Base-by-base conservation (phyloP, 2,329 filamentous ascomycete genomes). In the Aquanectria penicillioides region DNA sequence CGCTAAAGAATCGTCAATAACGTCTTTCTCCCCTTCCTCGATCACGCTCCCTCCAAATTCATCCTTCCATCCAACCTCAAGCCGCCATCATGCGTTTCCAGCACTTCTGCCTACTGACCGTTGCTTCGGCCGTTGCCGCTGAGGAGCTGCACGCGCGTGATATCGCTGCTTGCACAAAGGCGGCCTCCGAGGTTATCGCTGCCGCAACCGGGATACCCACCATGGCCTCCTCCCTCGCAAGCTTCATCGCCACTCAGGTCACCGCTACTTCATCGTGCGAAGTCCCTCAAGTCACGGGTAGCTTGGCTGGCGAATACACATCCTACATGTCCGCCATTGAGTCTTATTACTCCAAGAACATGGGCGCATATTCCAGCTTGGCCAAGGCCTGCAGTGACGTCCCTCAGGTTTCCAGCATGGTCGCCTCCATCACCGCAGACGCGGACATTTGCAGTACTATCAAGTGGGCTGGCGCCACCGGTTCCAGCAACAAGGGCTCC, bases 381-480 rank as follows among this genome's bases (percentile, higher is more conserved):
- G 22, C 67, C 26, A 52, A 65, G 1, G 71, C 70, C 8, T 73
- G 71, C 53, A 70, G 61, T 50, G 71, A 73, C n/a, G 69, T 72
- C 9, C 69, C 69, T 17, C 67, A 58, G 46, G 23, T 69, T 13
- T 57, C 41, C 15, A 55, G 40, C 12, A 11, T 43, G 7, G n/a
- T 69, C 6, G 62, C 36, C 1, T 25, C 28, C 6, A 9, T 59
- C 1, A 55, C 49, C 15, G 29, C 18, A 3, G 6, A 17, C 17
- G 44, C 40, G 8, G 38, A 61, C 13, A 6, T 55, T 5, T 69
- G 66, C 34, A 46, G 20, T 15, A n/a, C n/a, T n/a, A n/a, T n/a
- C n/a, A n/a, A n/a, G n/a, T n/a, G n/a, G n/a, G n/a, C n/a, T n/a
- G n/a, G n/a, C n/a, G n/a, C n/a, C n/a, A n/a, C n/a, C n/a, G n/a